Evolutionary conservation across 2,329 filamentous ascomycete species (phyloP), one percentile per base, ranked within the genome.

Genomic region (Alternaria hordeiaustralica): DNA sequence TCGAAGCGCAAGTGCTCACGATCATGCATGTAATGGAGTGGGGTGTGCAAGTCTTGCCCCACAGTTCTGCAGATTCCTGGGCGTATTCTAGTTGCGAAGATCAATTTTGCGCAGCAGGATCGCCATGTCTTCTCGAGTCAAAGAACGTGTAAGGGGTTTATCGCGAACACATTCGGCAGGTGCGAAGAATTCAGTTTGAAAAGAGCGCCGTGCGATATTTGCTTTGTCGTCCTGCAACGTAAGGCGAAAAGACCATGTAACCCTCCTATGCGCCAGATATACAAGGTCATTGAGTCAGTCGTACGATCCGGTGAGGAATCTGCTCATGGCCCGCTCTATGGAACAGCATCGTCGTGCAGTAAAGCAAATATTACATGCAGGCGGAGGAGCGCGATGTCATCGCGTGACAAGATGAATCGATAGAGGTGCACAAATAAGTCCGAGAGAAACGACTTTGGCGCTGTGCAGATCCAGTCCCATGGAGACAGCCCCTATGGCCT

Each of bases 171-270:
- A 13, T 51, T 36, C 49, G 12, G 20, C 20, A 20, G 5, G 26
- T 62, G 59, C 65, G 64, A 60, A 65, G 67, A 23, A 9, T 13
- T 53, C 20, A 18, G 51, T 55, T 28, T 33, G 20, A 53, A 9
- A 23, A 65, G 65, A 68, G 36, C 67, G 66, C 61, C 18, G 70
- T 64, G 46, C 58, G 26, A 60, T 47, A 28, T 12, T 15, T 46
- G 23, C 13, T 46, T 46, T 18, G 18, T 28, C n/a, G 21, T 23
- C 30, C 54, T 26, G 41, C 28, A 6, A 51, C 28, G 20, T 12
- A 30, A 46, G 41, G 53, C 53, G 41, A 28, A 21, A 45, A 30
- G n/a, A 44, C 18, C 18, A 55, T 30, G 15, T 43, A 30, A 15
- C 53, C 41, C 6, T 25, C 10, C 5, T 36, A 36, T 20, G 53